These are phyloP conservation scores for Ramichloridium luteum DNA, from an alignment of 2,329 filamentous ascomycete species.

Conservation along the genomic window DNA sequence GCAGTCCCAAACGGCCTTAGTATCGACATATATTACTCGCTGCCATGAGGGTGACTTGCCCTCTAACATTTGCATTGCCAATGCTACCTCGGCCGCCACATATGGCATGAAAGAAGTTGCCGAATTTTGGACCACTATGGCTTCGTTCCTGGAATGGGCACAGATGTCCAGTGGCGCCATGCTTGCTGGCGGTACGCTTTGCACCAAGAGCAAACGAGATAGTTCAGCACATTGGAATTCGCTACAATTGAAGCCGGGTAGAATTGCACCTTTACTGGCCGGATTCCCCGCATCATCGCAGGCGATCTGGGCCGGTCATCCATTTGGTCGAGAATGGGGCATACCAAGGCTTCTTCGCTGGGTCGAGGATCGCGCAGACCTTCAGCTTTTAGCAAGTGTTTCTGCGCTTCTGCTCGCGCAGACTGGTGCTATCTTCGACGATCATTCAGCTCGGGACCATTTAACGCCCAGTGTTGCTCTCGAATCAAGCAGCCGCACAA, in stretches of 20 bases:
- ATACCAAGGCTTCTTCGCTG: constrained; percentile 46
- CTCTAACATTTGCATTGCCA: constrained; percentile 75
- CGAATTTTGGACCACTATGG: constrained; percentile 72
- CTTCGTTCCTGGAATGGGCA: constrained; percentile 64
- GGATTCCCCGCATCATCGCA: too few relatives aligned
- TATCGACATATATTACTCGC: too few relatives aligned
- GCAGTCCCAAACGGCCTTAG: too few relatives aligned
- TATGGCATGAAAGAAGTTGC: constrained; percentile 60
- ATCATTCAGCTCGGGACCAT: too few relatives aligned
- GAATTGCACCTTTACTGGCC: too few relatives aligned
- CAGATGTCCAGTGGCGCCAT: too few relatives aligned
- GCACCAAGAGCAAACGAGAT: too few relatives aligned
- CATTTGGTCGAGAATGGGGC: constrained; percentile 44
- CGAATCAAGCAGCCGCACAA: background rate
- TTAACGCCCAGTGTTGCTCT: constrained; percentile 1
- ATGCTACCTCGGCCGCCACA: constrained; percentile 63
- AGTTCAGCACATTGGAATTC: too few relatives aligned
- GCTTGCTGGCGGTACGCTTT: too few relatives aligned
- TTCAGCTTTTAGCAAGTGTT: constrained; percentile 55
- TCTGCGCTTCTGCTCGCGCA: constrained; percentile 42
- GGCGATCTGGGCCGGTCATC: constrained; percentile 42
- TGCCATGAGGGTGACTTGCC: too few relatives aligned
- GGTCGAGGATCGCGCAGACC: constrained; percentile 48
- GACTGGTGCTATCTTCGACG: too few relatives aligned
- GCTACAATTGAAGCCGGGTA: too few relatives aligned